These are phyloP conservation scores for Debaryomyces sp. DNA, from an alignment of 1,139 yeast species.

Conservation along the genomic window DNA sequence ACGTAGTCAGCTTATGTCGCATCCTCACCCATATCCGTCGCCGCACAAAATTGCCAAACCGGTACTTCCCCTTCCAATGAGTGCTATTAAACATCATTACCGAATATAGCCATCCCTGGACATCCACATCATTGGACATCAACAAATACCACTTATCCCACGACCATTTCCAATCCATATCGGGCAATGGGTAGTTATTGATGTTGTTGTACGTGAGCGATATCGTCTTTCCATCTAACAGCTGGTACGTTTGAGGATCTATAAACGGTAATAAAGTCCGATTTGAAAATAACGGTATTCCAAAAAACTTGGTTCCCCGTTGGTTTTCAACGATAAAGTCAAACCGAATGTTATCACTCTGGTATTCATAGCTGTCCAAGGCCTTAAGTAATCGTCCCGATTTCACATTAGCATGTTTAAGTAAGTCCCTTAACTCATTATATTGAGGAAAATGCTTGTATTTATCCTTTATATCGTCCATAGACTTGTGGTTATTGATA, in stretches of 20 bases:
- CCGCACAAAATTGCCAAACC: conserved; percentile 58
- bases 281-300: conserved; percentile 61
- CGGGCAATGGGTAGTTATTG: conserved; percentile 61
- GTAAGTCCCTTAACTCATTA: conserved; percentile 9
- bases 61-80: conserved; percentile 63
- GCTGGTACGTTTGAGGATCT: conserved; percentile 59
- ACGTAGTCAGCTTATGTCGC: conserved; percentile 19
- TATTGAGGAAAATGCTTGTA: conserved; percentile 15
- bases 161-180: conserved; percentile 67
- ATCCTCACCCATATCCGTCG: conserved; percentile 63
- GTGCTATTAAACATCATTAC: conserved; percentile 45
- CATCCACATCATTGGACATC: conserved; percentile 73
- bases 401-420: not conserved
- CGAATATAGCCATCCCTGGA: conserved; percentile 77
- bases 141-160: conserved; percentile 76
- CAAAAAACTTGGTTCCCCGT: conserved; percentile 67
- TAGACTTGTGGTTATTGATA: not conserved
- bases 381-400: not conserved
- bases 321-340: conserved; percentile 66
- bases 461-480: conserved; percentile 7
- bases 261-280: conserved; percentile 56
- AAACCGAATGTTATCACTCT: conserved; percentile 19
- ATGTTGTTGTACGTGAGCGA: conserved; percentile 33
- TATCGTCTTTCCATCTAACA: conserved; percentile 30
- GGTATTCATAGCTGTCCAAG: not conserved